Percentiles rank a stretch among this genome's conserved stretches.
Evolutionary conservation across 441 rosid genomes (phyloP).

Genomic region (Adansonia grandidieri): DNA sequence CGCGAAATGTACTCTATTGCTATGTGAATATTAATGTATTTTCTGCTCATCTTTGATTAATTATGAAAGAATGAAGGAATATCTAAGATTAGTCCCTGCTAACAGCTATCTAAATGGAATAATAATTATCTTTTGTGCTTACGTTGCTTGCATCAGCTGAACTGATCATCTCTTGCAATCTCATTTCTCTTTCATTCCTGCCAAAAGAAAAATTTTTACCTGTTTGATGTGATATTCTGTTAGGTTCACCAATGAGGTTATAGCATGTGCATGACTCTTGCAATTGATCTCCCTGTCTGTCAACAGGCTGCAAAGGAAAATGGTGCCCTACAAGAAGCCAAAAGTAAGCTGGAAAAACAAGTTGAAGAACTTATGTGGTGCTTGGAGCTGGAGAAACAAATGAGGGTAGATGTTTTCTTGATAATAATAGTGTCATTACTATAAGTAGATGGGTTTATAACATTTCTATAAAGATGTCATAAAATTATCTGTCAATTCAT

Average conservation of each 20-base stretch:
- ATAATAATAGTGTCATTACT: conserved; percentile 10
- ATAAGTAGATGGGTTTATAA: conserved; percentile 1
- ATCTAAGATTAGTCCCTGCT: neutral
- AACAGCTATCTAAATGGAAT: conserved; percentile 4
- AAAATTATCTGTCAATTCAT: neutral
- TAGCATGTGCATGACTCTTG: conserved; percentile 12
- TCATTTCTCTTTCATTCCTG: conserved; percentile 1
- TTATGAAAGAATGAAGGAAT: conserved; percentile 11
- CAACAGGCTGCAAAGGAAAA: conserved; percentile 90
- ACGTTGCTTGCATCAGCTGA: conserved; percentile 26
- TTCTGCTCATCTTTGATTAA: conserved; percentile 4
- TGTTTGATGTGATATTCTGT: conserved; percentile 20
- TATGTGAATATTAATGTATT: conserved; percentile 16
- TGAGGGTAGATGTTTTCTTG: conserved; percentile 55
- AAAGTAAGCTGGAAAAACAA: conserved; percentile 80
- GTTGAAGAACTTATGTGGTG: conserved; percentile 85
- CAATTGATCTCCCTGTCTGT: conserved; percentile 27
- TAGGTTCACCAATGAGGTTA: conserved; percentile 7
- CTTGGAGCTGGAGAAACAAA: conserved; percentile 77
- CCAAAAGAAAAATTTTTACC: conserved; percentile 18
- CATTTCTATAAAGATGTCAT: conserved; percentile 7
- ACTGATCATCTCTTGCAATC: conserved; percentile 13
- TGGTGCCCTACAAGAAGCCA: conserved; percentile 96
- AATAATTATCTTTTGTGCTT: conserved; percentile 10
- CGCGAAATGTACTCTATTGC: neutral